These are phyloP conservation scores for Amyloporia xantha DNA, from an alignment of 768 basidiomycete genomes.

Conservation along the genomic window DNA sequence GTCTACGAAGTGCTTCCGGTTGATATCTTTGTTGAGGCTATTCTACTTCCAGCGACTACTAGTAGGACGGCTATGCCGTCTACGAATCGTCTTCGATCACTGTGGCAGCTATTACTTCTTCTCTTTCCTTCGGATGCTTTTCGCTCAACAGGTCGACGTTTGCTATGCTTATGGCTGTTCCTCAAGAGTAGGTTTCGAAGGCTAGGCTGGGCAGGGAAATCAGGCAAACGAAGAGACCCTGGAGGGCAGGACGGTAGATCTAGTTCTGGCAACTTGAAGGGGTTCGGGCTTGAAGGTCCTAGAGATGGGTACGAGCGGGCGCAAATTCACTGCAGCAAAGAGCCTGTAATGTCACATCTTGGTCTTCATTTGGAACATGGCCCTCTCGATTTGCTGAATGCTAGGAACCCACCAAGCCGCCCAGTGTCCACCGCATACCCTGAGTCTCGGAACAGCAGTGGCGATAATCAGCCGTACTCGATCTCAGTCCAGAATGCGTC, in stretches of 20 bases:
- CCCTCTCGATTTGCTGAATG: slow-evolving; percentile 5
- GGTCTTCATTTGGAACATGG: slow-evolving; percentile 6
- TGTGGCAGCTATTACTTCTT: slow-evolving; percentile 1
- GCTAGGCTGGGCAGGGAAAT: background rate
- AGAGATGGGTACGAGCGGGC: background rate
- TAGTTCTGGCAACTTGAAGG: background rate
- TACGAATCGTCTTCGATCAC: slow-evolving; percentile 2
- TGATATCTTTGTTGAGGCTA: too few relatives aligned
- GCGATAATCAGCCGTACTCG: background rate
- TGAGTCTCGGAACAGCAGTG: slow-evolving; percentile 2
- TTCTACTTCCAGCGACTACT: too few relatives aligned
- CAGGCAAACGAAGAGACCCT: background rate
- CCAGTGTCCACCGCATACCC: slow-evolving; percentile 10
- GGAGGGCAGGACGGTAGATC: background rate
- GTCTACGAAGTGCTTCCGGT: too few relatives aligned
- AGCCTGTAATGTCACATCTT: slow-evolving; percentile 8
- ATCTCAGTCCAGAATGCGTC: slow-evolving; percentile 1
- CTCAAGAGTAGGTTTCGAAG: background rate
- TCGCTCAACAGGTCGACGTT: background rate
- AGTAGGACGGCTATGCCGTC: slow-evolving; percentile 3
- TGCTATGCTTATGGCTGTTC: slow-evolving; percentile 5
- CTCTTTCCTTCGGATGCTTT: background rate
- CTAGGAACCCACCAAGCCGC: slow-evolving; percentile 7
- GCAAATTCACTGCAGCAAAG: slow-evolving; percentile 9
- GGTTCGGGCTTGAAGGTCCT: background rate